These are phyloP conservation scores for Lipomyces yamadae DNA, from an alignment of 805 yeast species.

Conservation along the genomic window DNA sequence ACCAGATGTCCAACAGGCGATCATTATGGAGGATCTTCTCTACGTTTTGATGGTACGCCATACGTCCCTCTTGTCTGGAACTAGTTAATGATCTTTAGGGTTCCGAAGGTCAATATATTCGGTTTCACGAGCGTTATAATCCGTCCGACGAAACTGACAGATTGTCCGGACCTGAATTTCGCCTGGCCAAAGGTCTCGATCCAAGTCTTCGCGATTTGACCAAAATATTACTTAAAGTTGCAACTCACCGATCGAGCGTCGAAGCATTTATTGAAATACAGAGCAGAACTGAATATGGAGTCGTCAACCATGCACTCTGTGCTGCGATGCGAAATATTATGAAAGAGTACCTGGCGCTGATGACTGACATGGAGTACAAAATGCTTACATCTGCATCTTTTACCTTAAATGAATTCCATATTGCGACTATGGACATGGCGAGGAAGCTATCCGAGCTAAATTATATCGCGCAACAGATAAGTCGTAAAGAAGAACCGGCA, in stretches of 20 bases:
- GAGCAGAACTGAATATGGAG: slow-evolving; percentile 63
- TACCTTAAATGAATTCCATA: slow-evolving; percentile 64
- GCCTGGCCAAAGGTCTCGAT: slow-evolving; percentile 73
- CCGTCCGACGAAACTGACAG: slow-evolving; percentile 51
- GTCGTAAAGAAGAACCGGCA: slow-evolving; percentile 50
- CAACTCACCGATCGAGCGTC: slow-evolving; percentile 66
- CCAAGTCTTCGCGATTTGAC: slow-evolving; percentile 73
- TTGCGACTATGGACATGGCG: slow-evolving; percentile 50
- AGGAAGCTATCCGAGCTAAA: slow-evolving; percentile 60
- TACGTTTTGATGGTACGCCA: slow-evolving; percentile 57
- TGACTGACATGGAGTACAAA: slow-evolving; percentile 56
- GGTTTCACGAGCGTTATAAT: slow-evolving; percentile 67
- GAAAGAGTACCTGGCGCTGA: slow-evolving; percentile 42
- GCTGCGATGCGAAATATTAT: slow-evolving; percentile 57
- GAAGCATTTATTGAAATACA: slow-evolving; percentile 64
- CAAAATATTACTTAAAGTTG: slow-evolving; percentile 61
- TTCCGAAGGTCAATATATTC: slow-evolving; percentile 74
- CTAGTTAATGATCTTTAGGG: slow-evolving; percentile 49
- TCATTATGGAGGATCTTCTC: slow-evolving; percentile 70
- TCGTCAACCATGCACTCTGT: slow-evolving; percentile 74
- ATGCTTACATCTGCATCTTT: slow-evolving; percentile 56
- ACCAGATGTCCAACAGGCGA: slow-evolving; percentile 68
- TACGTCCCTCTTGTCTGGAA: too few relatives aligned
- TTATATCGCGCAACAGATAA: slow-evolving; percentile 58
- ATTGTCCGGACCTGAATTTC: slow-evolving; percentile 74